Evolutionary conservation across 2,329 filamentous ascomycete genomes (phyloP), one percentile per base, ranked within the genome.

Genomic region (Penicillium sp.): DNA sequence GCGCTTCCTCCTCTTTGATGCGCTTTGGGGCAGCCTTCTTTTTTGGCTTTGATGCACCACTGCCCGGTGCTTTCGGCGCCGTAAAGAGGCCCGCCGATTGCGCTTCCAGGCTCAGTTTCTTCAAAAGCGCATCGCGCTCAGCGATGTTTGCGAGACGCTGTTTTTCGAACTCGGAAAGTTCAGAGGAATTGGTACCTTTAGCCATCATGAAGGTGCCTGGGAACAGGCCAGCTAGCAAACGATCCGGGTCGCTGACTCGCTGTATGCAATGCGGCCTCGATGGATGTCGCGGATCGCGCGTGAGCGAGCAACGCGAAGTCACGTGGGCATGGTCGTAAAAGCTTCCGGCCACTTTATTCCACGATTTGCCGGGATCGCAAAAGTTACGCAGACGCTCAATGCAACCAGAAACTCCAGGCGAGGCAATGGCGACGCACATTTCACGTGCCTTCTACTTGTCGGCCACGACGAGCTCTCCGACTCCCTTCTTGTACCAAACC

Each of bases 81-180:
- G 72, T 62, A 39, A 84, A 86, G 9, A 86, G 74, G n/a, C 85
- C 85, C 0, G 88, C 83, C 0, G 85, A 79, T 2, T 82, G 81
- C 2, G 80, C 77, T 60, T 83, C 79, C 56, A 80, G 73, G 33
- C 86, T 84, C 1, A 95, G 79, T 50, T 90, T 85, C 50, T 86
- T 86, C 0, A 96, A 71, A 0, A 95, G 77, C 65, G 85, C 88
- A 67, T 91, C 85, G 59, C 94, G 93, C 46, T 87, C 84, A 0
- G 85, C 88, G 36, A 95, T 94, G 57, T 95, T 95, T 51, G 90
- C 88, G 12, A 88, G 80, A 0, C 90, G 80, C 57, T 88, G 83
- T 60, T 84, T 83, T 75, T 95, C 90, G 68, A 95, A 96, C 35
- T 89, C 88, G 68, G 87, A 94, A 59, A 94, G 73, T 33, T 79